A percentile compares a stretch with the other conserved stretches of the same genome.
Evolutionary conservation across 371 early-diverging fungal species (phyloP).

Genomic region (Capniomyces stellatus): DNA sequence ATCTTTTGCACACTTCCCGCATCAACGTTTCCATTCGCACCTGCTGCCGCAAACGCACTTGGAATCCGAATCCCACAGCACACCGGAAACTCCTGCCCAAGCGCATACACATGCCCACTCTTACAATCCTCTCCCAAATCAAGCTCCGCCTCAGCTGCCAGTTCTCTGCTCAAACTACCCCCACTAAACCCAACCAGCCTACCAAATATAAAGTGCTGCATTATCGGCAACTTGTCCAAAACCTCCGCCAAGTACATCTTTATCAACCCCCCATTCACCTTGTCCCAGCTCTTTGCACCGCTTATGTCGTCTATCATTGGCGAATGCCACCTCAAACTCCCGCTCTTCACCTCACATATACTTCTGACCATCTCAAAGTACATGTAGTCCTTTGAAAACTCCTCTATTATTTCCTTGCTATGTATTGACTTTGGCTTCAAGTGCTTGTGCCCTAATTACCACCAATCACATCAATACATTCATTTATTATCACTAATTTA

Average conservation of each 20-base stretch:
- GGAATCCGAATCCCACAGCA: slow-evolving; percentile 93
- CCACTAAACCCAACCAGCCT: slow-evolving; percentile 21
- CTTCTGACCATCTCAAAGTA: slow-evolving; percentile 84
- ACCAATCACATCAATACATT: too few relatives aligned
- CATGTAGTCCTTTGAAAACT: slow-evolving; percentile 72
- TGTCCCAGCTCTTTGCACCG: slow-evolving; percentile 77
- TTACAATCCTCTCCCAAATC: slow-evolving; percentile 34
- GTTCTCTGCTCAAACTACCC: slow-evolving; percentile 6
- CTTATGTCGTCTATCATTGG: slow-evolving; percentile 95
- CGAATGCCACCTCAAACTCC: slow-evolving; percentile 50
- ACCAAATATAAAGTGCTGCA: slow-evolving; percentile 98
- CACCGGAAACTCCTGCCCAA: slow-evolving; percentile 82
- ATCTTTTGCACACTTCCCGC: not conserved
- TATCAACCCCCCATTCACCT: slow-evolving; percentile 88
- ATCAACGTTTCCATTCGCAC: not conserved
- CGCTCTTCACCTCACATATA: slow-evolving; percentile 46
- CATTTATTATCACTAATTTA: too few relatives aligned
- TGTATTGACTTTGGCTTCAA: slow-evolving; percentile 78
- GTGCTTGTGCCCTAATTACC: too few relatives aligned
- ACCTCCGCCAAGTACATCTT: slow-evolving; percentile 98
- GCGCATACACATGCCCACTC: slow-evolving; percentile 59
- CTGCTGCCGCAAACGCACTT: slow-evolving; percentile 73
- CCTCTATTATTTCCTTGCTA: slow-evolving; percentile 58
- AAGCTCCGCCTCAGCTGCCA: slow-evolving; percentile 28
- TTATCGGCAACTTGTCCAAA: slow-evolving; percentile 86